A percentile compares a stretch with the other conserved stretches of the same genome.
Conservation (phyloP, 371 early-diverging fungal species). For the Mucor irregularis region DNA sequence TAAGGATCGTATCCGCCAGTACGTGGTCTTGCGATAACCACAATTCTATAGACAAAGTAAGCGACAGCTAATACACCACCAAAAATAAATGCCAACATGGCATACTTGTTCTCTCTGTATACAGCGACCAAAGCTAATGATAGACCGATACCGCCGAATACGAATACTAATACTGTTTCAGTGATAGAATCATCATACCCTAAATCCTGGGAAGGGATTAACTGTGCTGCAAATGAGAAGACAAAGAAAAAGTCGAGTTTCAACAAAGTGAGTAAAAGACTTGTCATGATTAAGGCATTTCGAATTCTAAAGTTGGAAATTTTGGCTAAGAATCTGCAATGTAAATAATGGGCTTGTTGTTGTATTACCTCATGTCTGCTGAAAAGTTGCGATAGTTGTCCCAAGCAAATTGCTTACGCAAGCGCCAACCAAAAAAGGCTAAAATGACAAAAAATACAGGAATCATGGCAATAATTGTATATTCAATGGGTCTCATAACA, state of each 20-base stretch:
- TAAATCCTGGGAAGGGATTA: slow-evolving; percentile 47
- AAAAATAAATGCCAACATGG: slow-evolving; percentile 27
- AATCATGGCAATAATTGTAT: slow-evolving; percentile 51
- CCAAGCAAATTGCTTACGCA: slow-evolving; percentile 56
- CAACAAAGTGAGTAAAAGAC: slow-evolving; percentile 40
- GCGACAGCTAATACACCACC: slow-evolving; percentile 20
- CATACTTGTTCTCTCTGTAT: slow-evolving; percentile 41
- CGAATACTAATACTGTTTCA: slow-evolving; percentile 46
- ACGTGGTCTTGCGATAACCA: slow-evolving; percentile 26
- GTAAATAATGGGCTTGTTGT: background rate
- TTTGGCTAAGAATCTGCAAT: background rate
- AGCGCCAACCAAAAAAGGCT: slow-evolving; percentile 39
- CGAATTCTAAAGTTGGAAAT: slow-evolving; percentile 27
- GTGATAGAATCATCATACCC: slow-evolving; percentile 36
- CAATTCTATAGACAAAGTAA: slow-evolving; percentile 43
- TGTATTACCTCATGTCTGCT: slow-evolving; percentile 46
- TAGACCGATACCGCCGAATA: slow-evolving; percentile 36
- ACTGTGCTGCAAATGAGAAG: slow-evolving; percentile 51
- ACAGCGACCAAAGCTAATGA: slow-evolving; percentile 34
- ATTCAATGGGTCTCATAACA: slow-evolving; percentile 49
- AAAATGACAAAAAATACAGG: slow-evolving; percentile 45
- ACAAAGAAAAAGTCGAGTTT: slow-evolving; percentile 54
- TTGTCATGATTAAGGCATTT: slow-evolving; percentile 40
- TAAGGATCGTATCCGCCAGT: slow-evolving; percentile 34
- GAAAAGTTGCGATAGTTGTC: slow-evolving; percentile 55